Base-by-base conservation (phyloP, 352 stramenopile species). In the Phytopythium vexans region DNA sequence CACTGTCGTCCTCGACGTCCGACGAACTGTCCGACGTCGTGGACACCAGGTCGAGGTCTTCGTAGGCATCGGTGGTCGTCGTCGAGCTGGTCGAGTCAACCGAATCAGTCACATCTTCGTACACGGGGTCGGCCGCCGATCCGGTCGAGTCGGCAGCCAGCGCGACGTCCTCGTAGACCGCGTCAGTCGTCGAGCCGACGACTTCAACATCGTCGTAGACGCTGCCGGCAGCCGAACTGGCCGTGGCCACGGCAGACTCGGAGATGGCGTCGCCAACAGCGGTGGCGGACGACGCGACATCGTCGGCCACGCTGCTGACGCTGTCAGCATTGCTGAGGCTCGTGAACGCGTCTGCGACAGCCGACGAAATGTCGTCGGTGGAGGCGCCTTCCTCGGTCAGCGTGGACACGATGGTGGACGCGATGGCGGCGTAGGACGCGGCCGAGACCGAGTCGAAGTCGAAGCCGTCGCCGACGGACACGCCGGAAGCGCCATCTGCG, bases 381-480 rank as follows among this genome's bases (percentile, higher is more conserved):
- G 21, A 12, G 35, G 21, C 35, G 34, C 21, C 21, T 11, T 42
- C 37, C 27, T 35, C 38, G 35, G 36, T 35, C 34, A 41, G 3
- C 10, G 35, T 12, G 15, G 62, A 62, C 39, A 60, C 49, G 34
- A 66, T 4, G 11, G 21, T 34, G 3, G 49, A 60, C 33, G 41
- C 54, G 4, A 70, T 10, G 48, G 21, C 21, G 21, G 21, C 21
- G 2, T 27, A 27, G 21, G 58, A 66, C 1, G 49, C 52, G 57
- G 49, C 52, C 14, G 45, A 36, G 34, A 65, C 49, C 8, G 33
- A 46, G 49, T 34, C 58, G 49, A 44, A 60, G 21, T 41, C 62
- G 9, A 60, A 35, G 2, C 57, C 54, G 11, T 53, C 45, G 47
- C 58, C 56, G 31, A 72, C 60, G 12, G 45, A 43, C 39, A 43